A percentile compares a stretch with the other conserved stretches of the same genome.
Evolutionary conservation across 1,284 basidiomycete species (phyloP).

Genomic region (Phylloporus sp.): DNA sequence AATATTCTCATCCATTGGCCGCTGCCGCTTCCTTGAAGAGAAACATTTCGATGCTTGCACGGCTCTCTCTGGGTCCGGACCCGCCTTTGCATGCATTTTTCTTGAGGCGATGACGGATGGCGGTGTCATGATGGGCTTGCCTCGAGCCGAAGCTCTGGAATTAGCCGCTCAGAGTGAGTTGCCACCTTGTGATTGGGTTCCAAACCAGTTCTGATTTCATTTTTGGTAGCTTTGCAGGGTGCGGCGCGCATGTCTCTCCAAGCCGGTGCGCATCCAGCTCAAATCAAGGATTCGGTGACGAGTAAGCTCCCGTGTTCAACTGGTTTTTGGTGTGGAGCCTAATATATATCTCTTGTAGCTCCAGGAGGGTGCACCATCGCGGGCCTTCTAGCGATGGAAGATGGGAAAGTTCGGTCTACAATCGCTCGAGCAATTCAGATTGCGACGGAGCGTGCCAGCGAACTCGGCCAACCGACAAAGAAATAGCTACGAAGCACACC

Average conservation of each 20-base stretch:
- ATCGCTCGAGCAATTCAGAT: slow-evolving; percentile 96
- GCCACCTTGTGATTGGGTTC: slow-evolving; percentile 5
- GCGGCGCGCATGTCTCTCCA: slow-evolving; percentile 96
- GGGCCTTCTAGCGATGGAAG: slow-evolving; percentile 92
- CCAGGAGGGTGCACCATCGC: slow-evolving; percentile 99
- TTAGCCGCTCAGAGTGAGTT: slow-evolving; percentile 94
- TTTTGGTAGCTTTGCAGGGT: slow-evolving; percentile 84
- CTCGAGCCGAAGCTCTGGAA: slow-evolving; percentile 91
- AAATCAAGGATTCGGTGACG: slow-evolving; percentile 97
- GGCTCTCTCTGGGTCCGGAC: slow-evolving; percentile 94
- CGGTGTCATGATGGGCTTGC: slow-evolving; percentile 99
- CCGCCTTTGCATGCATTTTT: slow-evolving; percentile 96
- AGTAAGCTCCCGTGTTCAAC: slow-evolving; percentile 58
- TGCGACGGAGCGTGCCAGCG: slow-evolving; percentile 86
- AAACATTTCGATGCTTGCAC: slow-evolving; percentile 99
- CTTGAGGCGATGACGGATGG: slow-evolving; percentile 99
- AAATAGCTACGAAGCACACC: slow-evolving; percentile 33
- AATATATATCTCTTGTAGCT: slow-evolving; percentile 51
- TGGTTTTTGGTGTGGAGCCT: not conserved
- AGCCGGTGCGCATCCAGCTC: slow-evolving; percentile 89
- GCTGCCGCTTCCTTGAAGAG: slow-evolving; percentile 93
- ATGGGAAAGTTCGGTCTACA: slow-evolving; percentile 91
- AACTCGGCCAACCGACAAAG: slow-evolving; percentile 67
- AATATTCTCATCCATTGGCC: slow-evolving; percentile 94
- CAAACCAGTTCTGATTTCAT: not conserved